Evolutionary conservation across 371 early-diverging fungal genomes (phyloP).

Genomic region (Amoeboradix gromovi): DNA sequence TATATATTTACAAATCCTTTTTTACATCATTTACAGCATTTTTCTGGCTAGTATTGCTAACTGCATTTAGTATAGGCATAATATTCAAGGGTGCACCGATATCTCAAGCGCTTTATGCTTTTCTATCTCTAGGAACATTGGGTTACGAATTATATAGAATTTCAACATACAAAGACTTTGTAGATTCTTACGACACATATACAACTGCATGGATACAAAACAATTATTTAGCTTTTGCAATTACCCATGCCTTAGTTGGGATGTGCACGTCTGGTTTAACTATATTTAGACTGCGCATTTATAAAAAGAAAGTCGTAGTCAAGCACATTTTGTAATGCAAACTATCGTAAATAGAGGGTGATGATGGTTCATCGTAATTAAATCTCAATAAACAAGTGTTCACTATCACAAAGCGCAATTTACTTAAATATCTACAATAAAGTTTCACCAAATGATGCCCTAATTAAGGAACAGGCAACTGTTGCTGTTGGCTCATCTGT

Average conservation of each 20-base stretch:
- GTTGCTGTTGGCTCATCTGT: slow-evolving; percentile 49
- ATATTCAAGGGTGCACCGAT: not conserved
- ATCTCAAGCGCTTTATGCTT: not conserved
- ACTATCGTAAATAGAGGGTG: no score
- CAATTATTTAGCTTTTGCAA: not conserved
- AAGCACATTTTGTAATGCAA: not conserved
- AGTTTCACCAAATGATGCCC: slow-evolving; percentile 46
- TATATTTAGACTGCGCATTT: not conserved
- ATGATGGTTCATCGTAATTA: no score
- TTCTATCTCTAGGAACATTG: not conserved
- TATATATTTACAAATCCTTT: not conserved
- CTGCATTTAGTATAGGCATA: not conserved
- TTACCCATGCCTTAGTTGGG: not conserved
- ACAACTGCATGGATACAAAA: not conserved
- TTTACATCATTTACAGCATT: not conserved
- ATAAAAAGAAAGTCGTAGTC: not conserved
- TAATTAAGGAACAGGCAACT: slow-evolving; percentile 39
- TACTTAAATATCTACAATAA: no score
- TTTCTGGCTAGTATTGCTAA: not conserved
- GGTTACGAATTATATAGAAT: not conserved
- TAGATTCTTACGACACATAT: not conserved
- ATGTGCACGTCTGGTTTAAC: not conserved
- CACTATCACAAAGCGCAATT: no score
- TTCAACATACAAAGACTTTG: not conserved
- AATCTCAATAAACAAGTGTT: no score